Evolutionary conservation across 495 filamentous ascomycete genomes (phyloP).

Genomic region (Penicillium goetzii): DNA sequence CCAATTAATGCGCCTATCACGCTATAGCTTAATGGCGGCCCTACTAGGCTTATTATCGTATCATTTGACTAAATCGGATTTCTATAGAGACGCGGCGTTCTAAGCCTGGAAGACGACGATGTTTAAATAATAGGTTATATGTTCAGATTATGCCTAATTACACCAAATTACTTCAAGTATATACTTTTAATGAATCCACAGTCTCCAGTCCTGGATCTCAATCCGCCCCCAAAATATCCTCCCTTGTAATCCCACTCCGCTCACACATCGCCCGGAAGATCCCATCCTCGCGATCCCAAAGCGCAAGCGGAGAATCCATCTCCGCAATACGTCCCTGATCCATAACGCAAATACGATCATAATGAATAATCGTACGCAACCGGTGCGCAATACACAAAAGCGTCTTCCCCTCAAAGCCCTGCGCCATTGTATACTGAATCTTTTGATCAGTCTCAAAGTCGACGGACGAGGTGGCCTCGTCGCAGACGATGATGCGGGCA

Average conservation of each 20-base stretch:
- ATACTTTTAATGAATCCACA: neutral
- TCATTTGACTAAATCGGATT: too few species aligned
- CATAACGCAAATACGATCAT: conserved; percentile 96
- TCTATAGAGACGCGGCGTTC: too few species aligned
- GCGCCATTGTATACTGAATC: conserved; percentile 89
- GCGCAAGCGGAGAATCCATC: conserved; percentile 70
- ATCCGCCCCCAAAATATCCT: conserved; percentile 55
- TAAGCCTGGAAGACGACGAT: too few species aligned
- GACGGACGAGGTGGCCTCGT: conserved; percentile 90
- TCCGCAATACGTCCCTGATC: conserved; percentile 84
- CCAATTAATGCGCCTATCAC: too few species aligned
- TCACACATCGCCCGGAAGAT: conserved; percentile 95
- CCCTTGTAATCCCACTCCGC: conserved; percentile 74
- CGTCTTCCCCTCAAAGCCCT: conserved; percentile 86
- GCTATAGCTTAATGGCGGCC: too few species aligned
- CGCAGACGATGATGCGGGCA: conserved; percentile 90
- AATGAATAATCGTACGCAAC: conserved; percentile 87
- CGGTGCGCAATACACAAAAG: conserved; percentile 95
- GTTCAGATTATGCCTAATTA: neutral
- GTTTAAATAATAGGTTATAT: too few species aligned
- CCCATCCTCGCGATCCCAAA: conserved; percentile 69
- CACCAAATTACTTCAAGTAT: neutral
- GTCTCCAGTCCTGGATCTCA: conserved; percentile 4
- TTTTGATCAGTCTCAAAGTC: conserved; percentile 97
- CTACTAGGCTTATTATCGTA: too few species aligned